Base-by-base conservation (phyloP, 805 yeast genomes). In the Yarrowia sp. region DNA sequence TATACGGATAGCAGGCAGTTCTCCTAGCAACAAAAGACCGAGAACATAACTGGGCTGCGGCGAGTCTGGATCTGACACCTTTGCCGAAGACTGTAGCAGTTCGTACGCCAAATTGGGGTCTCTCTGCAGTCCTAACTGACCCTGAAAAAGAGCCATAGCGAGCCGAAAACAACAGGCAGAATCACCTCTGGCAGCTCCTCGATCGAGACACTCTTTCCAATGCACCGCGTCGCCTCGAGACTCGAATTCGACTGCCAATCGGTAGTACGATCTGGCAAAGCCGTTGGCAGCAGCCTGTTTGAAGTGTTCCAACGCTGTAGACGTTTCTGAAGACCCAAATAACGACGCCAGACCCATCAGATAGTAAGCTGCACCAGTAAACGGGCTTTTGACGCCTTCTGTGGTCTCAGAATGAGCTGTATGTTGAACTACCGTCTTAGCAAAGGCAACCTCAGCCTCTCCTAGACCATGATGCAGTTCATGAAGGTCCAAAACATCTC, bases 101-200 rank as follows among this genome's bases (percentile, higher is more conserved):
- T 43, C 65, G 43, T 59, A 66, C 2, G 76, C 79, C 26, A 52
- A 41, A 8, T 54, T 62, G 6, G 41, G 36, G 65, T 77, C 73
- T 21, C 62, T 59, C 9, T 66, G 66, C 49, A 73, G 68, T 11
- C 72, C 71, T 19, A 76, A 67, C 24, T 73, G 73, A 46, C 78
- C 79, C 46, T 69, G 67, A 12, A 75, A 63, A 58, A 69, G 62
- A 11, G 77, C 78, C 65, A 76, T 70, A 12, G 74, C 76, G 59
- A 77, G 65, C n/a, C 79, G 65, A 66, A 75, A 78, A 43, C 70
- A 68, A 48, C 79, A 78, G 12, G 79, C 79, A 14, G 78, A 68
- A 65, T 79, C 81, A 10, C 71, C 67, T 6, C 67, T 65, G 30
- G 69, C 70, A 16, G 76, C 74, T 10, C 81, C 81, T 3, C 71